Evolutionary conservation across 129 eudicot species (phyloP).

Genomic region (Chrysanthemum makinoi): DNA sequence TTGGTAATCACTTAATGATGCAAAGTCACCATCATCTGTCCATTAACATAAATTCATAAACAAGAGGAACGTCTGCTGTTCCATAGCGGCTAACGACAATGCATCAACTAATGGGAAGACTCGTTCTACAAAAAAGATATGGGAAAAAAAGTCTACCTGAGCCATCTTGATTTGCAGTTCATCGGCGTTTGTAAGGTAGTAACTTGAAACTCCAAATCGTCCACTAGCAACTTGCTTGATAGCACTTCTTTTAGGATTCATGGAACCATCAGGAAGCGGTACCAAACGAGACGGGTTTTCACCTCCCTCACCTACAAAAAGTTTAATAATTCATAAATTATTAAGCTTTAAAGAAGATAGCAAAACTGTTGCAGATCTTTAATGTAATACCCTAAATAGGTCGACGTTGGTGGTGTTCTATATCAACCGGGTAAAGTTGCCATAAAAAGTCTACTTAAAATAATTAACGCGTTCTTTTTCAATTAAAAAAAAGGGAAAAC

Average conservation of each 20-base stretch:
- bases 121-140: constrained; percentile 1
- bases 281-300: constrained; percentile 98
- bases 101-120: constrained; percentile 6
- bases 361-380: not conserved
- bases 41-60: constrained; percentile 62
- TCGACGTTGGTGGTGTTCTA: not conserved
- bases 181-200: constrained; percentile 92
- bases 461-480: no score
- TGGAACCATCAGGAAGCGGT: constrained; percentile 92
- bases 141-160: constrained; percentile 53
- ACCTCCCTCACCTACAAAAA: constrained; percentile 89
- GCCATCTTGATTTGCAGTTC: constrained; percentile 99
- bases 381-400: not conserved
- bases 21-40: constrained; percentile 75
- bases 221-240: constrained; percentile 99
- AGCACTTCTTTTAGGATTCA: constrained; percentile 87
- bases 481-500: no score
- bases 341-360: not conserved
- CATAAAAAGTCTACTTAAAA: no score
- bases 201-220: constrained; percentile 96
- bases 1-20: constrained; percentile 57
- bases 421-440: not conserved
- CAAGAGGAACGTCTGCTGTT: constrained; percentile 47
- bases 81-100: constrained; percentile 27
- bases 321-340: not conserved